Conservation (phyloP, 192 early-diverging fungal genomes). For the Coemansia sp. region DNA sequence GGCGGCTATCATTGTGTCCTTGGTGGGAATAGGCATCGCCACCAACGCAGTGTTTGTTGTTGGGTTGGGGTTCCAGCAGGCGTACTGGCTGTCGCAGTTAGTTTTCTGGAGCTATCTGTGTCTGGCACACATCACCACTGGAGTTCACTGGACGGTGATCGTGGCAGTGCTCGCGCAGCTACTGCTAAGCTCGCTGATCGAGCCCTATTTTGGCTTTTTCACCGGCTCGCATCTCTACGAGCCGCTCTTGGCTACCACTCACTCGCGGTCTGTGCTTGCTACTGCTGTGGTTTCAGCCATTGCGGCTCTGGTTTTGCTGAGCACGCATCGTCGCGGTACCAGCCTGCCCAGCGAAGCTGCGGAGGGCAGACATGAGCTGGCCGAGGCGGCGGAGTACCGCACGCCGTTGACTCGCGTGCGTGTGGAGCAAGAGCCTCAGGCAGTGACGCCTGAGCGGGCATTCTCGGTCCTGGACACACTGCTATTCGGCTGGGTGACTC, state of each 20-base stretch:
- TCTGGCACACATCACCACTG: background rate
- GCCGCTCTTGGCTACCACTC: conserved; percentile 9
- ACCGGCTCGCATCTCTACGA: conserved; percentile 10
- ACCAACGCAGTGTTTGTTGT: background rate
- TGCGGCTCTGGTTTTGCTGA: conserved; percentile 19
- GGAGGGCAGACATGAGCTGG: background rate
- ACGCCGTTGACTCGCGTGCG: conserved; percentile 36
- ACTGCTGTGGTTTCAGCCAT: background rate
- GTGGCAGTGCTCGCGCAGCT: conserved; percentile 5
- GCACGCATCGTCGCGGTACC: conserved; percentile 27
- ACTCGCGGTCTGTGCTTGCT: conserved; percentile 20
- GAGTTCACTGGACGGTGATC: background rate
- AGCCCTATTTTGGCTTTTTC: conserved; percentile 25
- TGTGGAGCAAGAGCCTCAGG: conserved; percentile 28
- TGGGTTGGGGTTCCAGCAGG: conserved; percentile 1
- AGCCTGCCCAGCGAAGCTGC: conserved; percentile 12
- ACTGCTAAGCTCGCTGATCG: conserved; percentile 9
- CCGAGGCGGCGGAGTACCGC: conserved; percentile 19
- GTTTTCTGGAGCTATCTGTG: conserved; percentile 14
- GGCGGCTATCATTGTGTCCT: conserved; percentile 2
- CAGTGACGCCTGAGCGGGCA: conserved; percentile 31
- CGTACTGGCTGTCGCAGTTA: conserved; percentile 34
- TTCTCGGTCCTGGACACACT: conserved; percentile 31
- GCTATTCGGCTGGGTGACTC: conserved; percentile 64
- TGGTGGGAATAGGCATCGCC: background rate